phyloP scores from a whole-genome alignment of 139 green algal genomes.

The Coccomyxa sp. region DNA sequence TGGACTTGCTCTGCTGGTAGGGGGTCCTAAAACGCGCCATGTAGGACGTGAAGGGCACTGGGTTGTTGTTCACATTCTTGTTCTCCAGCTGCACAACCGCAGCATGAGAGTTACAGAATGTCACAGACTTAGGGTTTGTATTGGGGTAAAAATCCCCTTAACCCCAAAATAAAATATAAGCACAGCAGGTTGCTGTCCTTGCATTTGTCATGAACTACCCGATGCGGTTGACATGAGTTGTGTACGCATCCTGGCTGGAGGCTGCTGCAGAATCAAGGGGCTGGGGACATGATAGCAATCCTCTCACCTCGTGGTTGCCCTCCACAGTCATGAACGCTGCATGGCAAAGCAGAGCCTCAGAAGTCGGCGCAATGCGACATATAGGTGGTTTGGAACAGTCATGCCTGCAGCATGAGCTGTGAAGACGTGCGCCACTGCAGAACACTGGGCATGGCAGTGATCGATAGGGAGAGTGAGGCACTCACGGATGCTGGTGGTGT shows the following conservation, averaged over 20 bases:
- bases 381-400: neutral
- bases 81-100: neutral
- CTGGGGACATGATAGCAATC: neutral
- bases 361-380: neutral
- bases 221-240: neutral
- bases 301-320: neutral
- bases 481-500: neutral
- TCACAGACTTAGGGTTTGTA: no score
- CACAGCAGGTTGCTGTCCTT: neutral
- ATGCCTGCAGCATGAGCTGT: neutral
- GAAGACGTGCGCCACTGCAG: neutral
- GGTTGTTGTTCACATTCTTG: neutral
- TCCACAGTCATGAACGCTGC: neutral
- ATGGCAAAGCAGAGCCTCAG: neutral
- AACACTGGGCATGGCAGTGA: neutral
- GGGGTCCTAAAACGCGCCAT: neutral
- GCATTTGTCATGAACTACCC: neutral
- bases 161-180: no score
- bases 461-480: neutral
- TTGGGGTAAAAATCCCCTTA: no score
- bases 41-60: neutral
- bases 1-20: neutral
- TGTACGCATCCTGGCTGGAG: neutral
- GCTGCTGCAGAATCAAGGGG: no score
- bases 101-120: neutral